Evolutionary conservation across 1,284 basidiomycete genomes (phyloP).

Genomic region (Cronartium ribicola): DNA sequence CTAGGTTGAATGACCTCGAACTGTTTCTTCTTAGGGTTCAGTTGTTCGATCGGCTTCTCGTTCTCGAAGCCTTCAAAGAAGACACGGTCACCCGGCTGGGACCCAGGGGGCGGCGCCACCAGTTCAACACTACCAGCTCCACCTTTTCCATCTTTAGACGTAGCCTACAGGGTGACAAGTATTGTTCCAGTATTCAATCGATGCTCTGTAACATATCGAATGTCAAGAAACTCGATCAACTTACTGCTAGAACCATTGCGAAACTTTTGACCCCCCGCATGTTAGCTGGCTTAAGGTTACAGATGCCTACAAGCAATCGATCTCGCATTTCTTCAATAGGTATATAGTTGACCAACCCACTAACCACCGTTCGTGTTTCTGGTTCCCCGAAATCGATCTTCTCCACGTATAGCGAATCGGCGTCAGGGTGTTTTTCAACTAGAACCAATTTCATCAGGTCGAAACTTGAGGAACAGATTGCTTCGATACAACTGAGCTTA

Average conservation of each 20-base stretch:
- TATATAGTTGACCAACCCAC: conserved; percentile 89
- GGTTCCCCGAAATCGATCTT: conserved; percentile 92
- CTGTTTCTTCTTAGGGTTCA: conserved; percentile 97
- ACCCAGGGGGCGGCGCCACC: conserved; percentile 76
- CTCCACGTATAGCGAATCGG: conserved; percentile 86
- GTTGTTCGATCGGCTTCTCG: conserved; percentile 63
- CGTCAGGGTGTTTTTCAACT: conserved; percentile 92
- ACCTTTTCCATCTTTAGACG: conserved; percentile 66
- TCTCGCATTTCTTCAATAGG: conserved; percentile 87
- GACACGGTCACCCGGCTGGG: conserved; percentile 81
- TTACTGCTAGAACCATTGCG: conserved; percentile 88
- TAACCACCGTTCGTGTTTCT: conserved; percentile 87
- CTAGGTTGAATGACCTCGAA: conserved; percentile 90
- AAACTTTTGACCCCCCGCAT: conserved; percentile 96
- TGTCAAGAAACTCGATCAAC: conserved; percentile 47
- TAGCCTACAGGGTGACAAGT: conserved; percentile 59
- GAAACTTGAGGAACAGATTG: neutral
- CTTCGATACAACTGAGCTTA: conserved; percentile 53
- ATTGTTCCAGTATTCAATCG: no score
- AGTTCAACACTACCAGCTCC: conserved; percentile 77
- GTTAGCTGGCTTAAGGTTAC: conserved; percentile 87
- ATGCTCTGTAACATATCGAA: no score
- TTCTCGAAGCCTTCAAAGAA: conserved; percentile 75
- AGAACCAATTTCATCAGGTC: conserved; percentile 15
- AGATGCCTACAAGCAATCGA: conserved; percentile 77